Conservation (phyloP, 1,284 basidiomycete species). For the Malassezia sympodialis region DNA sequence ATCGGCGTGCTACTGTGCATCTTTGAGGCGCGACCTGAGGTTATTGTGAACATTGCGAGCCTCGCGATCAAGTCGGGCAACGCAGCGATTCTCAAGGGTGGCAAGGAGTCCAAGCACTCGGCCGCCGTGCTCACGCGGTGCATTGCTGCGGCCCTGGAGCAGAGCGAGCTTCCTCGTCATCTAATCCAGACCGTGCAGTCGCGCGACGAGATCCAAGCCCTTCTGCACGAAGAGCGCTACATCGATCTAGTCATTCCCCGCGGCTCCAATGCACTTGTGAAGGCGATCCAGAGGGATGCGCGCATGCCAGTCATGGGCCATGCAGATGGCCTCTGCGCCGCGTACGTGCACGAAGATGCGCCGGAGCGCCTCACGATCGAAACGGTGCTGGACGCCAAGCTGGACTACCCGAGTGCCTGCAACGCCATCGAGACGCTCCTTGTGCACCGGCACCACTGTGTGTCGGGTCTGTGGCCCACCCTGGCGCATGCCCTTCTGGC, state of each 20-base stretch:
- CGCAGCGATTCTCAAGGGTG: constrained; percentile 48
- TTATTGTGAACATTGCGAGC: constrained; percentile 92
- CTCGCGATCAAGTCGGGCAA: constrained; percentile 90
- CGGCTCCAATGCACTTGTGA: constrained; percentile 82
- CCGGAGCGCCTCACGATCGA: constrained; percentile 66
- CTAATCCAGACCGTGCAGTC: constrained; percentile 89
- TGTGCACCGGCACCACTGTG: constrained; percentile 57
- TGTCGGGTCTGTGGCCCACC: constrained; percentile 59
- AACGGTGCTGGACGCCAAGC: constrained; percentile 83
- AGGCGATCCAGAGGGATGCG: constrained; percentile 76
- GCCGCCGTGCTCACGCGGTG: constrained; percentile 46
- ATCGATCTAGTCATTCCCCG: constrained; percentile 96
- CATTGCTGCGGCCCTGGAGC: constrained; percentile 67
- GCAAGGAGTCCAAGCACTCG: constrained; percentile 34
- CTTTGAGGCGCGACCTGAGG: constrained; percentile 94
- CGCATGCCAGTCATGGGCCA: constrained; percentile 98
- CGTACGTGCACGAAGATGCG: constrained; percentile 77
- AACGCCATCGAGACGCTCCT: constrained; percentile 86
- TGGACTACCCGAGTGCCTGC: constrained; percentile 92
- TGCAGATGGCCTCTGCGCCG: constrained; percentile 83
- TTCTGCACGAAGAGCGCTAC: constrained; percentile 76
- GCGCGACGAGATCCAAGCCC: constrained; percentile 75
- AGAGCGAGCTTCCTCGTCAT: constrained; percentile 58
- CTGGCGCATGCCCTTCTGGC: constrained; percentile 64
- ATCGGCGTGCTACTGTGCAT: constrained; percentile 94